A percentile compares a stretch with the other conserved stretches of the same genome.
Conservation (phyloP, 768 basidiomycete genomes). For the Leucogyrophana mollusca region DNA sequence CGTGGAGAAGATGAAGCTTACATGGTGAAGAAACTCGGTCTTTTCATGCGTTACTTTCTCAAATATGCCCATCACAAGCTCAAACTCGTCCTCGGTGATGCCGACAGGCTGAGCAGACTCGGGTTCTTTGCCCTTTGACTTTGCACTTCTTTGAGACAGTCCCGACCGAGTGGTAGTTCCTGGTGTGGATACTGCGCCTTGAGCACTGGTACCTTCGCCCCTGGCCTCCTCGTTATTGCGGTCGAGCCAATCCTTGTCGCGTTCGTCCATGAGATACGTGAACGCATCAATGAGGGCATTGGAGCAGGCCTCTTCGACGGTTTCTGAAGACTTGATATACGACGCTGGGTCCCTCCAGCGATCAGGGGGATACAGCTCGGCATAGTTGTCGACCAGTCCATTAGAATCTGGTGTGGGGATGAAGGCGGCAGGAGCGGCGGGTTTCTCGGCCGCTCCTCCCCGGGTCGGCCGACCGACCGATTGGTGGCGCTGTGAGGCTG, state of each 20-base stretch:
- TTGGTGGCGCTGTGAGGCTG: conserved; percentile 49
- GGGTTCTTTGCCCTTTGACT: conserved; percentile 83
- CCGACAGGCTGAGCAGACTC: conserved; percentile 61
- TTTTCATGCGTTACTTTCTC: conserved; percentile 90
- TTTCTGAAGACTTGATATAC: conserved; percentile 81
- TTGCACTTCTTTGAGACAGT: conserved; percentile 56
- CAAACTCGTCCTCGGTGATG: conserved; percentile 90
- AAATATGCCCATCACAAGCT: conserved; percentile 91
- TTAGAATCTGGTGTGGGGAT: conserved; percentile 95
- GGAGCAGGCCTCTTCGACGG: conserved; percentile 72
- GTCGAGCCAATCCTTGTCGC: conserved; percentile 92
- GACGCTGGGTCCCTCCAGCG: conserved; percentile 76
- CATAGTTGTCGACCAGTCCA: conserved; percentile 76
- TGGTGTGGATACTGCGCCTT: conserved; percentile 59
- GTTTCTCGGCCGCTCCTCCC: conserved; percentile 27
- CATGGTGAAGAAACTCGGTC: conserved; percentile 87
- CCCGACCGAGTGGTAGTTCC: conserved; percentile 55
- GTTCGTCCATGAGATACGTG: conserved; percentile 94
- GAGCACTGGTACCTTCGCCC: conserved; percentile 81
- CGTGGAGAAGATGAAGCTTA: conserved; percentile 44
- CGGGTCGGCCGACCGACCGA: conserved; percentile 35
- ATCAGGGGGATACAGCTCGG: conserved; percentile 65
- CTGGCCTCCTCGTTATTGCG: conserved; percentile 86
- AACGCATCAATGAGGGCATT: conserved; percentile 70
- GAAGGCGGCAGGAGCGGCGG: conserved; percentile 53